Conservation (phyloP, 208 protist genomes). For the Leishmania tropica region DNA sequence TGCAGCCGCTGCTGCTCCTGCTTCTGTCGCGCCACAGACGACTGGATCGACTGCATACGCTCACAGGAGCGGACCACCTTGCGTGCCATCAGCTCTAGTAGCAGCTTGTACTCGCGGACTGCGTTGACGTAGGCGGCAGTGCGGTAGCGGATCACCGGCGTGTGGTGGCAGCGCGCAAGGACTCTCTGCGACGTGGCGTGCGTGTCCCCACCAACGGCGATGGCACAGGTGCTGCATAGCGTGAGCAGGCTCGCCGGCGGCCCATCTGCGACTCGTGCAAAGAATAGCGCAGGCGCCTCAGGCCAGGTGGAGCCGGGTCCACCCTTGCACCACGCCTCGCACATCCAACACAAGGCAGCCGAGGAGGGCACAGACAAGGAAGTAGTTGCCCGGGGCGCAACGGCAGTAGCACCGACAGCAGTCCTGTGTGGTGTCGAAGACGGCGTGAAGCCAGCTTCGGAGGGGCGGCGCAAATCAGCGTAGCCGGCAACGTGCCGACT, state of each 20-base stretch:
- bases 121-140: slow-evolving; percentile 45
- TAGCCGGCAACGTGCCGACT: neutral
- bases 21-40: neutral
- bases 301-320: slow-evolving; percentile 37
- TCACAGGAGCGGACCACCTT: slow-evolving; percentile 29
- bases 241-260: slow-evolving; percentile 33
- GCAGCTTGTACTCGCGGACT: slow-evolving; percentile 51
- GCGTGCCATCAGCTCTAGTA: slow-evolving; percentile 43
- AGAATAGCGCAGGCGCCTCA: slow-evolving; percentile 31
- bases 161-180: slow-evolving; percentile 42
- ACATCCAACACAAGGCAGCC: slow-evolving; percentile 53
- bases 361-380: neutral
- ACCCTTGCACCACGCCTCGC: slow-evolving; percentile 30
- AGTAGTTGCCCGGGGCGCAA: neutral
- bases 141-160: slow-evolving; percentile 27
- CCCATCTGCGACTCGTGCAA: neutral
- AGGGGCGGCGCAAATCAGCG: slow-evolving; percentile 8
- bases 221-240: slow-evolving; percentile 46
- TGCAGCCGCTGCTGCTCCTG: neutral
- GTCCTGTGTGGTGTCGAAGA: neutral
- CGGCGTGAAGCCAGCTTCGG: neutral
- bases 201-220: slow-evolving; percentile 23
- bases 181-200: slow-evolving; percentile 28
- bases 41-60: slow-evolving; percentile 23
- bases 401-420: neutral